A percentile compares a stretch with the other conserved stretches of the same genome.
phyloP scores from a whole-genome alignment of 2,329 filamentous ascomycete genomes.

The Aspergillus sp. region DNA sequence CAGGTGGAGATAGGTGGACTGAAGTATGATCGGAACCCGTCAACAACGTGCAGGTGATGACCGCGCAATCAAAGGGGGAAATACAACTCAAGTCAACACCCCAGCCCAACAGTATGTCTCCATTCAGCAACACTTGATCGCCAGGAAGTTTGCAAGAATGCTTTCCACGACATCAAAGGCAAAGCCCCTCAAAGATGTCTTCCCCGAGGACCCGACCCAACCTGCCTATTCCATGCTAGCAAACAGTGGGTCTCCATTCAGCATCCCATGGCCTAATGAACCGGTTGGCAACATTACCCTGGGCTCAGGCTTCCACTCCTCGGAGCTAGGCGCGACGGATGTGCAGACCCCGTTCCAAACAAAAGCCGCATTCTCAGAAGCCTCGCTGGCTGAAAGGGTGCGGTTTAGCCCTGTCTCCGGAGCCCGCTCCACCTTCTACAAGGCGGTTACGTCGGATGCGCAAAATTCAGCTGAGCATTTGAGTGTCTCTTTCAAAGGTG shows the following conservation, averaged over 20 bases:
- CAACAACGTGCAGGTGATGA: too few species aligned
- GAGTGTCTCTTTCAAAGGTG: background rate
- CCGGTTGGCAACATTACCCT: background rate
- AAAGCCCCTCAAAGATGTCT: background rate
- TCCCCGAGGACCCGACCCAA: background rate
- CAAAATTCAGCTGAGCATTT: background rate
- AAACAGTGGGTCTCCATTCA: background rate
- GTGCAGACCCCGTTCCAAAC: background rate
- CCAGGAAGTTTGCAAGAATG: background rate
- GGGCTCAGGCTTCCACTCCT: background rate
- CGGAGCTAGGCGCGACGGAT: background rate
- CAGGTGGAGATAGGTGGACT: too few species aligned
- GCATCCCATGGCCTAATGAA: background rate
- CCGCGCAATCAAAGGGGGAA: too few species aligned
- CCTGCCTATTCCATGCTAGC: background rate
- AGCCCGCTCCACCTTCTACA: background rate
- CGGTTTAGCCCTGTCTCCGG: background rate
- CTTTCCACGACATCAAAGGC: background rate
- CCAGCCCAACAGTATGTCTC: too few species aligned
- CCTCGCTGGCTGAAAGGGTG: background rate
- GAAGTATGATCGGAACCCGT: too few species aligned
- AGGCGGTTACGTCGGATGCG: background rate
- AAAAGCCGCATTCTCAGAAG: background rate
- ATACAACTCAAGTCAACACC: too few species aligned
- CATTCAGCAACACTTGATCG: too few species aligned